Evolutionary conservation across 2,329 filamentous ascomycete species (phyloP), one percentile per base, ranked within the genome.

Genomic region (Colletotrichum lentis): DNA sequence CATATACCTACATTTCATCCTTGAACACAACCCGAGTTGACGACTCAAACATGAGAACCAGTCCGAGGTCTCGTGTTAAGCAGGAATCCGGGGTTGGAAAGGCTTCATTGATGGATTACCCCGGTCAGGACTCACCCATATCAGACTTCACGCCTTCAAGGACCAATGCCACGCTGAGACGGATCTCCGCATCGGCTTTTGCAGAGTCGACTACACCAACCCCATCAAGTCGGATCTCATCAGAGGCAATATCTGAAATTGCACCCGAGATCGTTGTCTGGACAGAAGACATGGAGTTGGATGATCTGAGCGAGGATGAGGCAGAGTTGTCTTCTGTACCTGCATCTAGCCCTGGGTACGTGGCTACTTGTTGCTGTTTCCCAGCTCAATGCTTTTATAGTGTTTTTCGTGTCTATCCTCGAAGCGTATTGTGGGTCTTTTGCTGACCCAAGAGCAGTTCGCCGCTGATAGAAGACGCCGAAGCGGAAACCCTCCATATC

Each of bases 261-360:
- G 79, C 77, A 3, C 76, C 78, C 4, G 81, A 82, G 68, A 84
- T 84, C 31, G 73, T 83, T 5, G 82, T 83, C 20, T 82, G 80
- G 77, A 82, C 80, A 37, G 81, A 78, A 62, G 75, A 78, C 16
- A 80, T 82, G 76, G 77, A 78, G 31, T 67, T 74, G 24, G 74
- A 74, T 67, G 69, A 72, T 4, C 65, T 73, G 31, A 62, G 53
- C 14, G 52, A 57, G 22, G 62, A 66, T 44, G 72, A 72, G 50
- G 67, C 70, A 41, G 60, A 69, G 46, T 31, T 67, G 16, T 49
- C 70, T 24, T 67, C 71, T 27, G 64, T 16, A 22, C 35, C 54
- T 14, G 50, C 41, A 41, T 59, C 67, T 27, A 49, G 53, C 20
- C 41, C 57, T 60, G 69, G 58, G 70, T 71, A 71, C 24, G 70